These are phyloP conservation scores for Neoscytalidium dimidiatum DNA, from an alignment of 2,329 filamentous ascomycete genomes.

Conservation along the genomic window DNA sequence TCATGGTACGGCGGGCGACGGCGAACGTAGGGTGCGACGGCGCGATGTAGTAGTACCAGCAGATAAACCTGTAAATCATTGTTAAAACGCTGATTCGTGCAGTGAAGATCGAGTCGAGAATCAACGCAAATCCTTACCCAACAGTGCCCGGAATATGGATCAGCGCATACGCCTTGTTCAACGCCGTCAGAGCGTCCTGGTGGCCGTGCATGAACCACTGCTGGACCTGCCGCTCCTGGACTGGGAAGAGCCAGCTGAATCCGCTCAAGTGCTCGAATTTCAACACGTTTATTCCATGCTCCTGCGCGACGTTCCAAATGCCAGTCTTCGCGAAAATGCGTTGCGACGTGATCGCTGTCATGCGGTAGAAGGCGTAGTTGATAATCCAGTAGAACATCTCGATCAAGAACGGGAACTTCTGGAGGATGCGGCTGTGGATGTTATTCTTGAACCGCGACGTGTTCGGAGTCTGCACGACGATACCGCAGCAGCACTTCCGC, in stretches of 20 bases:
- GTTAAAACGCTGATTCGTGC: slow-evolving; percentile 13
- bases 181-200: slow-evolving; percentile 53
- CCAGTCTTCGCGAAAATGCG: slow-evolving; percentile 54
- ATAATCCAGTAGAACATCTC: slow-evolving; percentile 76
- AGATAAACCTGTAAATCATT: slow-evolving; percentile 54
- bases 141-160: slow-evolving; percentile 64
- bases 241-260: slow-evolving; percentile 55
- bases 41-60: slow-evolving; percentile 64
- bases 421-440: slow-evolving; percentile 63
- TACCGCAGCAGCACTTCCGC: slow-evolving; percentile 55
- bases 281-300: slow-evolving; percentile 57
- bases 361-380: slow-evolving; percentile 64
- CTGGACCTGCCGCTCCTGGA: slow-evolving; percentile 56
- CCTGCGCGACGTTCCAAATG: slow-evolving; percentile 59
- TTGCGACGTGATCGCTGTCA: slow-evolving; percentile 57
- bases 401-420: slow-evolving; percentile 69
- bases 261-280: slow-evolving; percentile 55
- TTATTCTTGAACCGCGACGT: slow-evolving; percentile 62
- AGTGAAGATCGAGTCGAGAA: background rate
- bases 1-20: slow-evolving; percentile 47
- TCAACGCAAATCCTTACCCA: slow-evolving; percentile 43
- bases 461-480: slow-evolving; percentile 56
- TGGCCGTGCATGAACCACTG: slow-evolving; percentile 60
- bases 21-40: slow-evolving; percentile 50
- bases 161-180: slow-evolving; percentile 61